Base-by-base conservation (phyloP, 2,329 filamentous ascomycete genomes). In the Alternaria solani region DNA sequence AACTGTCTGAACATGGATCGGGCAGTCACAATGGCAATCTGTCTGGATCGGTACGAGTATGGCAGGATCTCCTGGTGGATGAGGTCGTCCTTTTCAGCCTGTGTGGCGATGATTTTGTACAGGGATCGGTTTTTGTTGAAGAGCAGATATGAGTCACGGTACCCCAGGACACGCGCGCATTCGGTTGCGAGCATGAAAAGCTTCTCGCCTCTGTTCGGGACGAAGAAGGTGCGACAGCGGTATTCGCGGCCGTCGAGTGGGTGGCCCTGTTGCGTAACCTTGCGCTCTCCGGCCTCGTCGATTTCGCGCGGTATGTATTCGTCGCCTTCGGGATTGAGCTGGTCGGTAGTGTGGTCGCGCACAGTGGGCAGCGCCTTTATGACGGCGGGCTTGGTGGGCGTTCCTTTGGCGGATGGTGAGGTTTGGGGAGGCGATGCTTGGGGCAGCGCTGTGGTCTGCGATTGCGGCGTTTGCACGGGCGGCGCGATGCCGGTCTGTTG, bases 1-100 rank as follows among this genome's bases (percentile, higher is more conserved):
- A 99, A 99, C 78, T 99, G 95, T 43, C 95, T 89, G 80, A 98
- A 99, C 95, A 99, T 99, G 70, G 94, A 98, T 66, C 93, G 89
- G 30, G 95, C 95, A 1, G 95, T 98, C 43, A 99, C 95, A 64
- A 99, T 97, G 52, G 95, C 95, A 69, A 99, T 99, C 80, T 99
- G 95, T 51, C 95, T 89, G n/a, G 95, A 99, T 44, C 95, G 89
- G 78, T 99, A 99, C 4, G 94, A 97, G 79, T 98, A 99, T 0
- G 95, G 95, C 20, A 99, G 83, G 59, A 98, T 96, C 73, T 98
- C 95, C 81, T 98, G 94, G 65, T 89, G 86, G 49, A 99, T 97
- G 16, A 99, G 84, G 73, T 98, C 93, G 78, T 99, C 95, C 84
- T 99, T 99, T 78, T 99, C 95, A 28, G 90, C 84, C 77, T 98